Percentiles rank a stretch among this genome's conserved stretches.
Evolutionary conservation across 2,329 filamentous ascomycete species (phyloP).

Genomic region (Trichoderma atroviride): DNA sequence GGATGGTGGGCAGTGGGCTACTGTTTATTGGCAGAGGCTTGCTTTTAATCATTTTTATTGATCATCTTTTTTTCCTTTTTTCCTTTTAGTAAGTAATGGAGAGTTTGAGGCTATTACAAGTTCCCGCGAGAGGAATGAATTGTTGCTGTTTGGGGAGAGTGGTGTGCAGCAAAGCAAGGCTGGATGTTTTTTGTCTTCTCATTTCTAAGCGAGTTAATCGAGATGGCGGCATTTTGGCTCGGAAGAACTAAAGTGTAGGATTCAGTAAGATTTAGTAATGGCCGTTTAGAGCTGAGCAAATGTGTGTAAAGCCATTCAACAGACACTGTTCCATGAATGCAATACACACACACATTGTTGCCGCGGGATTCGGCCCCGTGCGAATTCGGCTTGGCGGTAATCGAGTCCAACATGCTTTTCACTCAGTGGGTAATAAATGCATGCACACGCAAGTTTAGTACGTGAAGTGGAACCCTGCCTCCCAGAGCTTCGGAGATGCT

Average conservation of each 20-base stretch:
- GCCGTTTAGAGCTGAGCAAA: neutral
- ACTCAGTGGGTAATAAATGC: neutral
- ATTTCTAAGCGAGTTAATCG: neutral
- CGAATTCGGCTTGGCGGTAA: neutral
- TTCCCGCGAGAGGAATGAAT: neutral
- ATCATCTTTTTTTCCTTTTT: neutral
- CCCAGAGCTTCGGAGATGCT: neutral
- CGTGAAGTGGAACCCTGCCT: neutral
- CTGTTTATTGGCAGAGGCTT: neutral
- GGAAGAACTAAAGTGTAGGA: neutral
- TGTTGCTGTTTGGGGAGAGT: neutral
- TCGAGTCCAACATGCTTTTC: neutral
- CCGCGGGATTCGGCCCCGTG: neutral
- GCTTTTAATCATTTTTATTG: neutral
- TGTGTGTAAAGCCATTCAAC: too few species aligned
- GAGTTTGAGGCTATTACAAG: neutral
- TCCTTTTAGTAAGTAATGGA: neutral
- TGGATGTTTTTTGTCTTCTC: neutral
- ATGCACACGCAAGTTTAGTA: neutral
- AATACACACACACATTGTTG: neutral
- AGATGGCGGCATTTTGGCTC: neutral
- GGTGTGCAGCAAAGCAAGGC: neutral
- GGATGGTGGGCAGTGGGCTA: neutral
- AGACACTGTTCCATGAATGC: neutral
- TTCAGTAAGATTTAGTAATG: neutral